Base-by-base conservation (phyloP, 371 early-diverging fungal species). In the Fennellomyces sp. region DNA sequence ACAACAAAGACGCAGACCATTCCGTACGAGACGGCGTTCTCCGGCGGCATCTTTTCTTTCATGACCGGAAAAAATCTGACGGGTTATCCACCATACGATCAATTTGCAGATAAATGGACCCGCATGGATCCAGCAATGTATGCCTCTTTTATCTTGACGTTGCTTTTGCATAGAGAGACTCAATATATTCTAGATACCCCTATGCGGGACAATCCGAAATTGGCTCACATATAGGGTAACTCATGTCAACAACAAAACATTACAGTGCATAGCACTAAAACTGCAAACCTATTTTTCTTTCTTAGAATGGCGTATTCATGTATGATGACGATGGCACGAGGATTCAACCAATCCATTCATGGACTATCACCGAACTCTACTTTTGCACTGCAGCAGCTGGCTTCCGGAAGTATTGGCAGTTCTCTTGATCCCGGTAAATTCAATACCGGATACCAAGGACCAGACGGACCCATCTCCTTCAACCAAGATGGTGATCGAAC, bases 401-500 rank as follows among this genome's bases (percentile, higher is more conserved):
- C 72, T 6, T 25, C 52, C 2, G 73, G 73, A 4, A 62, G 70
- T 51, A 41, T 74, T 3, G 74, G 78, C 5, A 41, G 58, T 8
- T 56, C 64, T n/a, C 35, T 70, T 28, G 64, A 49, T 1, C 80
- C 76, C 5, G 57, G 64, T 3, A 35, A 74, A 15, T 79, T 79
- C 41, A 85, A 83, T 28, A 73, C 73, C 12, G 75, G 78, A 13
- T 83, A 75, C 39, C 58, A 76, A 2, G 83, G 85, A 0, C 85
- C 85, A 6, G 76, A 74, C 11, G 85, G 85, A 1, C 83, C 83
- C 1, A 75, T 85, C 58, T 49, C 78, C n/a, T 74, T 82, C 59
- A 80, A 82, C 31, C 70, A 76, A 50, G 76, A 78, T 54, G 85
- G 85, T 3, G 85, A 85, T 62, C 70, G 76, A 5, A 57, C 67